Evolutionary conservation across 2,329 filamentous ascomycete genomes (phyloP).

Genomic region (Aspergillus ibericus): DNA sequence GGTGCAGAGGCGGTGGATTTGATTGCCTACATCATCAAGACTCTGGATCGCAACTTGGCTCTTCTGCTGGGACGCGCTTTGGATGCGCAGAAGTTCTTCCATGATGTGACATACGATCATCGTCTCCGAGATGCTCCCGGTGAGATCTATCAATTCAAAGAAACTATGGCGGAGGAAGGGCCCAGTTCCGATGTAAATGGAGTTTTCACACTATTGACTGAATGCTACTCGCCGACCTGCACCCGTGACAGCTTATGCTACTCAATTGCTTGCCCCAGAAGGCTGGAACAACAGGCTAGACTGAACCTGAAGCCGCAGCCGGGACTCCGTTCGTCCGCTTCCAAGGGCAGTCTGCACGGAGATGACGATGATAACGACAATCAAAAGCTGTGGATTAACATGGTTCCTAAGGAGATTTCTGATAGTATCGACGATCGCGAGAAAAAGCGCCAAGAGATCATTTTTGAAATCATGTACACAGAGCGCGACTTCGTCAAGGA

Average conservation of each 20-base stretch:
- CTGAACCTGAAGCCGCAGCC: conserved; percentile 91
- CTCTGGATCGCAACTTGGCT: conserved; percentile 90
- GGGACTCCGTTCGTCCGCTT: conserved; percentile 72
- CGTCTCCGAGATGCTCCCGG: conserved; percentile 87
- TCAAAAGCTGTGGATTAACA: conserved; percentile 99
- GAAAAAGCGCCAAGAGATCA: conserved; percentile 97
- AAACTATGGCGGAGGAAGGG: conserved; percentile 80
- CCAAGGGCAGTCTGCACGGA: conserved; percentile 67
- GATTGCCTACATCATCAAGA: conserved; percentile 94
- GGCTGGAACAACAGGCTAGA: conserved; percentile 90
- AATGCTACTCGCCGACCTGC: conserved; percentile 97
- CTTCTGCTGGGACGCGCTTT: conserved; percentile 85
- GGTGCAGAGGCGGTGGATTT: conserved; percentile 94
- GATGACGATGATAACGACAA: conserved; percentile 90
- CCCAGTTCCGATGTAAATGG: conserved; percentile 76
- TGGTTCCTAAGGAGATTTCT: conserved; percentile 89
- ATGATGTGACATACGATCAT: conserved; percentile 98
- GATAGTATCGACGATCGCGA: conserved; percentile 86
- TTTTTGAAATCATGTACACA: conserved; percentile 97
- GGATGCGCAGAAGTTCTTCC: conserved; percentile 98
- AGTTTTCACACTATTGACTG: conserved; percentile 91
- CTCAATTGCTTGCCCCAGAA: conserved; percentile 91
- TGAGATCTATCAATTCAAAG: conserved; percentile 95
- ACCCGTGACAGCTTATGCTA: conserved; percentile 95
- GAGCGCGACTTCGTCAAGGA: conserved; percentile 99